Evolutionary conservation across 2,329 filamentous ascomycete genomes (phyloP), one percentile per base, ranked within the genome.

Genomic region (Neofusicoccum umdonicola): DNA sequence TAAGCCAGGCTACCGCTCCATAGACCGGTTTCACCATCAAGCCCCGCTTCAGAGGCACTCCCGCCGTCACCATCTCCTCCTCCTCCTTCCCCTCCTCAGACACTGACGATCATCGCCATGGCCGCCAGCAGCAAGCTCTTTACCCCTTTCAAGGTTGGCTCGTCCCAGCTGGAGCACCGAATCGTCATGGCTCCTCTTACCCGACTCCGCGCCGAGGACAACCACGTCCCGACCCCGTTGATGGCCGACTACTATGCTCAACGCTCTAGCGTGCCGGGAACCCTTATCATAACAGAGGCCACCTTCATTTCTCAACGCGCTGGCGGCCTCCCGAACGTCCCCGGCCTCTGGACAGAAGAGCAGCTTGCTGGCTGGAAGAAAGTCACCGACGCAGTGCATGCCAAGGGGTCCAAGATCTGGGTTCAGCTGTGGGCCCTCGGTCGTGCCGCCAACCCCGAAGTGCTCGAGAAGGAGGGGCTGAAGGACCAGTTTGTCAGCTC

Each of bases 351-450:
- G 64, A 72, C 61, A 35, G 64, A 71, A 8, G 81, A 79, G n/a
- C 86, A 89, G 66, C 79, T 88, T 47, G 80, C 79, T 1, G 83
- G 79, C 0, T 91, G 88, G 88, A 85, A 82, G 67, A 76, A 81
- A 13, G 77, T 90, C 47, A 87, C 84, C 2, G 82, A 86, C 31
- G 84, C 83, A 0, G 86, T 91, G 0, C 89, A 91, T 72, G 79
- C 79, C 22, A 88, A 88, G 69, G 84, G 84, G 4, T 83, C 81
- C 17, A 85, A 81, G 71, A 86, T 90, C 60, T 89, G 81, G 75
- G 73, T 82, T 1, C 89, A 91, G 71, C 78, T 91, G 0, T 90
- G 86, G 81, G 83, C 82, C 0, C 77, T 86, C 5, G 88, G 89
- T 4, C 83, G 88, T 3, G 81, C 82, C 3, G 84, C 84, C 0